Evolutionary conservation across 441 rosid species (phyloP), one percentile per base, ranked within the genome.

Genomic region (Brassica hybrid): DNA sequence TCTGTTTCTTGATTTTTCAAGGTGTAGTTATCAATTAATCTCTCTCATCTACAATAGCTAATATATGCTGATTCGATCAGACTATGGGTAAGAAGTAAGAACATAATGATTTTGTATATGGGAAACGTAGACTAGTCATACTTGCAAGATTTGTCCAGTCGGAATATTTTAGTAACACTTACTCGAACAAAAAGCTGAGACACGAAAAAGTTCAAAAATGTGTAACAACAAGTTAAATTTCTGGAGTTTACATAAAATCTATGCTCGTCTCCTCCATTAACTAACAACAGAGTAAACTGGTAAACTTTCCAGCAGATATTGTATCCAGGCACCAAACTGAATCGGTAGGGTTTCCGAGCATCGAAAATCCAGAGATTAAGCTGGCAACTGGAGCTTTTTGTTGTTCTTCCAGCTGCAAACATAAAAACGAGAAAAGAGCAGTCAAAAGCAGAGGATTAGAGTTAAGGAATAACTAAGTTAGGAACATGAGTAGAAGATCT

Each of bases 331-430:
- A 30, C 73, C 69, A 75, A 63, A 69, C 17, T 13, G 61, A 27
- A 59, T 18, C 38, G 6, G 5, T 56, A 70, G 64, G 77, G 69
- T 58, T 65, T 60, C 64, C 48, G 32, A 66, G 32, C 56, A 72
- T 57, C 9, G 61, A n/a, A 27, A 72, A 14, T 72, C 16, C 13
- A 61, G 50, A 62, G 23, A 67, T 74, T 74, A 89, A 67, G 90
- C 90, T 1, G 90, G 91, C 50, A 87, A 78, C 69, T 84, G 86
- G 23, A 89, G 87, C 83, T 80, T 89, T 69, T 84, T 79, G 83
- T 87, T 85, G 85, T 83, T 89, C 86, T 86, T 87, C 91, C 91
- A 87, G 88, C 89, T 85, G 82, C 85, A 78, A 25, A 58, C 66
- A 68, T 67, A 13, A 67, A 32, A 41, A 8, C 36, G 6, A 27